phyloP scores from a whole-genome alignment of 306 rosid species.

The Pterocarpus santalinus region DNA sequence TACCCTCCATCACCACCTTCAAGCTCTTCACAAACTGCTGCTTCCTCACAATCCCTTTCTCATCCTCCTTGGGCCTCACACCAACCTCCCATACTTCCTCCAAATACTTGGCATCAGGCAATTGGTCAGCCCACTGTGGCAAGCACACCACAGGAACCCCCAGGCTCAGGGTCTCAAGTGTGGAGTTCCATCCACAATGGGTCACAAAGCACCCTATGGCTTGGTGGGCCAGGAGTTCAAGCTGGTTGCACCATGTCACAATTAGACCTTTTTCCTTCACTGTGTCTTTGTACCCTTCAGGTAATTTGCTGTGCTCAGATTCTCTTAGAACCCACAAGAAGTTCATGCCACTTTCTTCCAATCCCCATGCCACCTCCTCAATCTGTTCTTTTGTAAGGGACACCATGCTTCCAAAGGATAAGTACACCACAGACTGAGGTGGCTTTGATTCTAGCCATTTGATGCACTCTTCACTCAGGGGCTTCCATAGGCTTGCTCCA shows the following conservation, averaged over 20 bases:
- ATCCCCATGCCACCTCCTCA: conserved; percentile 54
- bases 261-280: conserved; percentile 53
- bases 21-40: conserved; percentile 57
- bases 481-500: conserved; percentile 65
- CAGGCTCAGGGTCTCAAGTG: conserved; percentile 72
- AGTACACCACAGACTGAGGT: conserved; percentile 51
- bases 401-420: conserved; percentile 69
- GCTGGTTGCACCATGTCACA: conserved; percentile 70
- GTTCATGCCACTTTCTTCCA: conserved; percentile 49
- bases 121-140: conserved; percentile 74
- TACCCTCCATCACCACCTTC: conserved; percentile 64
- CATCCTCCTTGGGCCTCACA: conserved; percentile 68
- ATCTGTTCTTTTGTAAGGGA: conserved; percentile 52
- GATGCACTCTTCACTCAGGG: conserved; percentile 52
- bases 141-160: conserved; percentile 73
- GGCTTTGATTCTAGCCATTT: conserved; percentile 59
- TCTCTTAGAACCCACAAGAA: conserved; percentile 63
- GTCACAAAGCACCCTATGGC: conserved; percentile 71
- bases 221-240: conserved; percentile 61
- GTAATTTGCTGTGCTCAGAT: conserved; percentile 54
- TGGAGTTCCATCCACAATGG: conserved; percentile 79
- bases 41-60: conserved; percentile 58
- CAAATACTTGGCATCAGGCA: conserved; percentile 72
- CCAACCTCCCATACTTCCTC: conserved; percentile 73
- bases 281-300: conserved; percentile 45